Conservation (phyloP, 768 basidiomycete species). For the Xerocomus potaroensis region DNA sequence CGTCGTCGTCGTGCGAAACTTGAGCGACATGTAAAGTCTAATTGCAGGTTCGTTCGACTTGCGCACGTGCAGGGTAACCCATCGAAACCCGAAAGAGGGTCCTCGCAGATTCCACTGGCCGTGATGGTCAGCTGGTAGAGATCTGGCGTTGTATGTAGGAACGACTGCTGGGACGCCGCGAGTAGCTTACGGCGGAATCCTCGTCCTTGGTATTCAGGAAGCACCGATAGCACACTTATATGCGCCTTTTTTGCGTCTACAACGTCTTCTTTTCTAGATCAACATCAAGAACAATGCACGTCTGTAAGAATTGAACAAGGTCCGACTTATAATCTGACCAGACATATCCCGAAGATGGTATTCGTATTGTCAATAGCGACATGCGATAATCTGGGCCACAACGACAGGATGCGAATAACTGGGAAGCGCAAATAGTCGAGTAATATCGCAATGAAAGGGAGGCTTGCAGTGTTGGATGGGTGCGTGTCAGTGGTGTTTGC, state of each 20-base stretch:
- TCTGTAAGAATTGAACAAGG: no score
- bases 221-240: conserved; percentile 4
- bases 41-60: conserved; percentile 11
- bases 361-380: not conserved
- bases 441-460: no score
- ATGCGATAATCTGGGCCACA: not conserved
- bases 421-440: no score
- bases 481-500: no score
- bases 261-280: no score
- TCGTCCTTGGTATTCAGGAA: conserved; percentile 7
- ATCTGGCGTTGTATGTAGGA: not conserved
- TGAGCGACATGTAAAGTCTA: conserved; percentile 6
- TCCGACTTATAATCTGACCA: conserved; percentile 7
- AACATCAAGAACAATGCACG: no score
- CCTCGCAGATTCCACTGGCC: not conserved
- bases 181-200: conserved; percentile 3
- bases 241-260: conserved; percentile 4
- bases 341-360: conserved; percentile 6
- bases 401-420: not conserved
- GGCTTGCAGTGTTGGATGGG: not conserved
- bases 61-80: conserved; percentile 3
- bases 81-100: not conserved
- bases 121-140: not conserved
- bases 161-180: not conserved
- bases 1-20: conserved; percentile 3